Evolutionary conservation across 352 stramenopile species (phyloP).

Genomic region (Globisporangium nagaii): DNA sequence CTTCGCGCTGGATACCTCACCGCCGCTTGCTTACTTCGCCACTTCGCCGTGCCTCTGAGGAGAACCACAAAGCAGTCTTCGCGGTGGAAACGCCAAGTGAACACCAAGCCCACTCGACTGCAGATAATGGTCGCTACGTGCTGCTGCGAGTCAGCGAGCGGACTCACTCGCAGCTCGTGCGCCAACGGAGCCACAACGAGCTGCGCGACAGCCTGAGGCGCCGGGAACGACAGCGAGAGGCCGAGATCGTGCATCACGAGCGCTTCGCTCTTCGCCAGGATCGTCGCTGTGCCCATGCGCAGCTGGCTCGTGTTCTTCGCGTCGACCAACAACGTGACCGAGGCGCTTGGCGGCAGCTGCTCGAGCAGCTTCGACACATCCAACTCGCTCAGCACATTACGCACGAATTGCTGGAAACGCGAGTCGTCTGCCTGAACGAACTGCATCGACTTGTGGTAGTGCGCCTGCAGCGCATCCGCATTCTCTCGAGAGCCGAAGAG

Average conservation of each 20-base stretch:
- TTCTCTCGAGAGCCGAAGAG: constrained; percentile 26
- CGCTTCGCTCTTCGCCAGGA: background rate
- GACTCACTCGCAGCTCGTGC: constrained; percentile 12
- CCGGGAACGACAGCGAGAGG: constrained; percentile 19
- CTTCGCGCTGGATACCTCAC: constrained; percentile 17
- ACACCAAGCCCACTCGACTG: background rate
- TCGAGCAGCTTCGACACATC: constrained; percentile 20
- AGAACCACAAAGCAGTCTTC: constrained; percentile 36
- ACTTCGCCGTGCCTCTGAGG: constrained; percentile 23
- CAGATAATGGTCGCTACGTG: constrained; percentile 14
- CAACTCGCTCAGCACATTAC: constrained; percentile 23
- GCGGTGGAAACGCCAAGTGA: constrained; percentile 39
- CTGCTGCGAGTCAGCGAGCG: constrained; percentile 1
- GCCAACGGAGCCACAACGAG: no score
- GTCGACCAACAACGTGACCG: constrained; percentile 2
- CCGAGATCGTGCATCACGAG: constrained; percentile 4
- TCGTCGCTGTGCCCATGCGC: background rate
- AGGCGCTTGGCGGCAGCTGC: constrained; percentile 7
- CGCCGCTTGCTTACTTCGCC: constrained; percentile 16
- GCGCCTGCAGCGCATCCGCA: constrained; percentile 16
- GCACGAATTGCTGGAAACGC: constrained; percentile 30
- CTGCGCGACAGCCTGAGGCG: constrained; percentile 14
- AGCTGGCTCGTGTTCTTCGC: background rate
- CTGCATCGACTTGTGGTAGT: constrained; percentile 16
- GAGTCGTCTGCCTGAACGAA: constrained; percentile 15